Conservation (phyloP, 139 green algal genomes). For the Chlamydomonas sphaeroides region DNA sequence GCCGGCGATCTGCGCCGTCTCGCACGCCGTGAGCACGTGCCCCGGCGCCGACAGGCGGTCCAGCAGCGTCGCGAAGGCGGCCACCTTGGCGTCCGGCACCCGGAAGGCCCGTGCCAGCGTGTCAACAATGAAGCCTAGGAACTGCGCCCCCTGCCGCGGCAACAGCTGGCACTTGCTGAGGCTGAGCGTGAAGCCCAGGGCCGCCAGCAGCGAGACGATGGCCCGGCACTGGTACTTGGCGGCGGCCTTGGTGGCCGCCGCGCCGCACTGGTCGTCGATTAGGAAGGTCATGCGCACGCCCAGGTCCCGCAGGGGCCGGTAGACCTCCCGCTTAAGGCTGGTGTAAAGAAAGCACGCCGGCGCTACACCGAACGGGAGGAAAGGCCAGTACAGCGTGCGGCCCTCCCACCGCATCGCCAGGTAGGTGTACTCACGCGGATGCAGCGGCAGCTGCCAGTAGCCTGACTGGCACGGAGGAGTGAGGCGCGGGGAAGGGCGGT, state of each 20-base stretch:
- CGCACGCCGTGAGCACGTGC: not conserved
- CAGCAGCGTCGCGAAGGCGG: not conserved
- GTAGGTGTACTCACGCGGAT: not conserved
- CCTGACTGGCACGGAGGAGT: too few relatives aligned
- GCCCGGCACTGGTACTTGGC: not conserved
- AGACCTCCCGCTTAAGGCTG: constrained; percentile 1
- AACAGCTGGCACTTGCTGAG: constrained; percentile 1
- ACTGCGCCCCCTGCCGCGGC: not conserved
- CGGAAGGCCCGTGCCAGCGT: not conserved
- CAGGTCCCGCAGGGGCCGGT: not conserved
- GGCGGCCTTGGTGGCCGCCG: not conserved
- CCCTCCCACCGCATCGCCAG: not conserved
- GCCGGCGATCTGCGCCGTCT: constrained; percentile 12
- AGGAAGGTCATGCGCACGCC: constrained; percentile 2
- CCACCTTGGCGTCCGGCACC: constrained; percentile 24
- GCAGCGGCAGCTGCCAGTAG: not conserved
- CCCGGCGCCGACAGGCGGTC: not conserved
- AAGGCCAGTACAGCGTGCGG: not conserved
- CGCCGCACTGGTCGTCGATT: not conserved
- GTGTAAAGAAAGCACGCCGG: not conserved
- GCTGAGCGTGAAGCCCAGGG: constrained; percentile 10
- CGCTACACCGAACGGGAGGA: not conserved
- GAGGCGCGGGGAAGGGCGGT: too few relatives aligned
- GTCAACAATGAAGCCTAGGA: constrained; percentile 9
- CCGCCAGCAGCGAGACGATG: not conserved